Base-by-base conservation (phyloP, 2,329 filamentous ascomycete species). In the Paraphoma sp. region DNA sequence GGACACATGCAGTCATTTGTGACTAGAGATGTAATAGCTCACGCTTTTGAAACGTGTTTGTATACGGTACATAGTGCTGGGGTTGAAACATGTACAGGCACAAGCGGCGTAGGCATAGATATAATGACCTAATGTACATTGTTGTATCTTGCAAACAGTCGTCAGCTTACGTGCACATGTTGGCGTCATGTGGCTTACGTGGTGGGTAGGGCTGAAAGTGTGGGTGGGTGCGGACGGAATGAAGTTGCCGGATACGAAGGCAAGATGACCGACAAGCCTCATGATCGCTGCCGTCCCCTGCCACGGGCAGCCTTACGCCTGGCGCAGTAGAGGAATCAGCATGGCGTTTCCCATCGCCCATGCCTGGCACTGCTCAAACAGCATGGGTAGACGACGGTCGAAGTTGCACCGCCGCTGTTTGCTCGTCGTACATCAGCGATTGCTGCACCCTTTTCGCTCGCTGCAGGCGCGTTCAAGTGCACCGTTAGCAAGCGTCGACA, bases 11-110 rank as follows among this genome's bases (percentile, higher is more conserved):
- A 40, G 45, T 53, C 54, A 49, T 57, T 63, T 50, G 56, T 49
- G 54, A 62, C 60, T 61, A 52, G 14, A 70, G 68, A 75, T 53
- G 52, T 71, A 69, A 74, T 71, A 59, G 69, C 69, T 66, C 68
- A 66, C 61, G 69, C 64, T 63, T 36, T 54, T 56, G 59, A 59
- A 47, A 45, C 17, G 16, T 11, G 30, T 50, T n/a, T 40, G 23
- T 47, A 40, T 44, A 28, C 33, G 11, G 43, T 49, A 31, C 36
- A 51, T 46, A 45, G 49, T 29, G 43, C 17, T 33, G 29, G 8
- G 30, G 38, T 23, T 50, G 28, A n/a, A 41, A 42, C 16, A n/a
- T 42, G 40, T 16, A 42, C 16, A 42, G 16, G n/a, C 12, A 42
- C 14, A 7, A 42, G 12, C 45, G 12, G 23, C 23, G 49, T 50